A percentile compares a stretch with the other conserved stretches of the same genome.
These are phyloP conservation scores for Rhynchosporium agropyri DNA, from an alignment of 2,329 filamentous ascomycete genomes.

Conservation along the genomic window DNA sequence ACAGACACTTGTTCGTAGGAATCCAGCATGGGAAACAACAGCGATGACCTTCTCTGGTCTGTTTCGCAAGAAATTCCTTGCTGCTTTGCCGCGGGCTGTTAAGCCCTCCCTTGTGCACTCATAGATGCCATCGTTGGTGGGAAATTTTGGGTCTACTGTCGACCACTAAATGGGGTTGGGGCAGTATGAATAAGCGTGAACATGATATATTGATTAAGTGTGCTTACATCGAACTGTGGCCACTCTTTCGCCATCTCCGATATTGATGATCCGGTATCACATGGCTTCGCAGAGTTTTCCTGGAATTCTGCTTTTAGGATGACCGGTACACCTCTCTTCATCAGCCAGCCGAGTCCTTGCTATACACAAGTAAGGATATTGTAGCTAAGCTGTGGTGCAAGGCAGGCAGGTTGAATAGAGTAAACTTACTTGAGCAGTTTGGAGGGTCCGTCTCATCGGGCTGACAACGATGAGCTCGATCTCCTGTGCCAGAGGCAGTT, in stretches of 20 bases:
- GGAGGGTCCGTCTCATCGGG: constrained; percentile 41
- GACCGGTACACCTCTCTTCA: constrained; percentile 38
- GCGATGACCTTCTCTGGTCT: constrained; percentile 42
- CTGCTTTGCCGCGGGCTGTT: constrained; percentile 35
- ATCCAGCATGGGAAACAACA: constrained; percentile 41
- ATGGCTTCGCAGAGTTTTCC: constrained; percentile 41
- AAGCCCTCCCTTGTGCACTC: constrained; percentile 33
- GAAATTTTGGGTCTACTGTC: constrained; percentile 39
- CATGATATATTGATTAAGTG: background rate
- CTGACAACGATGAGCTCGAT: constrained; percentile 42
- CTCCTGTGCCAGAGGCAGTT: constrained; percentile 38
- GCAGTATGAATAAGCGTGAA: background rate
- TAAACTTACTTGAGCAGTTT: constrained; percentile 33
- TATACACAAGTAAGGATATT: constrained; percentile 6
- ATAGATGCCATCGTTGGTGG: constrained; percentile 40
- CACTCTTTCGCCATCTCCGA: constrained; percentile 38
- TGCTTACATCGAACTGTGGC: constrained; percentile 39
- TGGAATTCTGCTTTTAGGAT: constrained; percentile 40
- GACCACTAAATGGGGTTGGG: constrained; percentile 31
- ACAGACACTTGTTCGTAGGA: constrained; percentile 37
- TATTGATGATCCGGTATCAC: constrained; percentile 39
- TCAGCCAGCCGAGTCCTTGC: constrained; percentile 40
- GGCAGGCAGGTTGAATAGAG: background rate
- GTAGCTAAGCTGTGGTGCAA: background rate
- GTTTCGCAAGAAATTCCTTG: constrained; percentile 37